phyloP scores from a whole-genome alignment of 495 filamentous ascomycete species.

The Hyaloscypha finlandica region DNA sequence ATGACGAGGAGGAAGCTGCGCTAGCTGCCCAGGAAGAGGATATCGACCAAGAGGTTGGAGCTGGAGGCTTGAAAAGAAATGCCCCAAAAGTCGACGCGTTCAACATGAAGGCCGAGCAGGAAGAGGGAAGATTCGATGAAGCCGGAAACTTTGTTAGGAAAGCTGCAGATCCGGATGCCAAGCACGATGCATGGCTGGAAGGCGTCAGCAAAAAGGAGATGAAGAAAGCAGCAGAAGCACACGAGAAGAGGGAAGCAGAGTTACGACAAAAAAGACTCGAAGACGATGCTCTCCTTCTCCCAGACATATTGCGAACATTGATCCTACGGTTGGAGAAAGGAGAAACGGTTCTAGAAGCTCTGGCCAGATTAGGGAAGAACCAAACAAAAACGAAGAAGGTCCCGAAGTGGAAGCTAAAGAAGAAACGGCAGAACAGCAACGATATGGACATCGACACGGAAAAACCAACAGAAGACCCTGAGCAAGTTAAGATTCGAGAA shows the following conservation, averaged over 20 bases:
- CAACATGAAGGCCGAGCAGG: conserved; percentile 87
- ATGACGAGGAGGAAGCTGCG: conserved; percentile 70
- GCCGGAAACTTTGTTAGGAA: conserved; percentile 90
- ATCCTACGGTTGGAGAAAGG: conserved; percentile 75
- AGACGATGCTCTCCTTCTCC: conserved; percentile 73
- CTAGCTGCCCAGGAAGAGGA: conserved; percentile 62
- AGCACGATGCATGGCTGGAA: conserved; percentile 90
- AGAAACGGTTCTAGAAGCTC: conserved; percentile 86
- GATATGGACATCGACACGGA: conserved; percentile 70
- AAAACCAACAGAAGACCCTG: conserved; percentile 61
- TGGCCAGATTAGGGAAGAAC: conserved; percentile 76
- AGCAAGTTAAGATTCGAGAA: conserved; percentile 66
- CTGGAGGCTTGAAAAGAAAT: conserved; percentile 87
- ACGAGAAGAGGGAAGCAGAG: conserved; percentile 82
- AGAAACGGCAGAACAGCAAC: conserved; percentile 46
- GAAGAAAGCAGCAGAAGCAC: conserved; percentile 80
- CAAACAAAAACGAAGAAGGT: conserved; percentile 66
- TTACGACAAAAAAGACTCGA: conserved; percentile 63
- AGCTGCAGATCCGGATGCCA: conserved; percentile 82
- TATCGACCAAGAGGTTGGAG: conserved; percentile 84
- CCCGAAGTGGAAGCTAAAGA: conserved; percentile 61
- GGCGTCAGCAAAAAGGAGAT: conserved; percentile 93
- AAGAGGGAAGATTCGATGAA: conserved; percentile 91
- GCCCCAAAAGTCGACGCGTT: conserved; percentile 97
- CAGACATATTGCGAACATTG: conserved; percentile 70